A percentile compares a stretch with the other conserved stretches of the same genome.
Evolutionary conservation across 2,329 filamentous ascomycete genomes (phyloP).

Genomic region (Botrytis tulipae): DNA sequence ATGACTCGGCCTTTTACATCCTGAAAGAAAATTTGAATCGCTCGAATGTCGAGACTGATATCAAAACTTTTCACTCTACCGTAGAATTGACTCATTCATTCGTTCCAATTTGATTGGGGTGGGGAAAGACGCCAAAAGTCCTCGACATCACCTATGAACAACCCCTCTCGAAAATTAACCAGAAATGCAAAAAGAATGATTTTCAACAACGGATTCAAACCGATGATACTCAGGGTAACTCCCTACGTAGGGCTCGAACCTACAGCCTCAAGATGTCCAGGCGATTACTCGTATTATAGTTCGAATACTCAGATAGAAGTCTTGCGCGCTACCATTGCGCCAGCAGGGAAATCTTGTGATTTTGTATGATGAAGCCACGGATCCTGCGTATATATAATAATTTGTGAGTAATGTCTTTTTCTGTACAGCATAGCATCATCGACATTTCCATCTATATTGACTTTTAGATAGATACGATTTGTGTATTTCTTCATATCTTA

Average conservation of each 20-base stretch:
- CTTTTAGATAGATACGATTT: not conserved
- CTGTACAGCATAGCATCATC: not conserved
- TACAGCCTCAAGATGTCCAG: not conserved
- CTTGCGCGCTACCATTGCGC: constrained; percentile 18
- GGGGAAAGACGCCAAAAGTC: not conserved
- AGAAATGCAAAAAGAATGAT: not conserved
- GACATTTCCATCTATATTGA: not conserved
- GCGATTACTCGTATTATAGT: no score
- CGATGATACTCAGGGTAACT: constrained; percentile 13
- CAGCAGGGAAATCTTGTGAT: constrained; percentile 12
- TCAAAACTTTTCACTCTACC: not conserved
- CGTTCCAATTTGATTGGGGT: not conserved
- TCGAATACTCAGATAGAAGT: no score
- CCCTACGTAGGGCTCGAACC: constrained; percentile 10
- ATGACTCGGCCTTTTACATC: not conserved
- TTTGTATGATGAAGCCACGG: rapidly evolving
- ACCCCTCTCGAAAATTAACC: not conserved
- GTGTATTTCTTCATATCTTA: not conserved
- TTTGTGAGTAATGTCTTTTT: rapidly evolving
- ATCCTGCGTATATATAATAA: rapidly evolving
- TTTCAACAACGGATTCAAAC: not conserved
- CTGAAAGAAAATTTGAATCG: not conserved
- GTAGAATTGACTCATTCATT: not conserved
- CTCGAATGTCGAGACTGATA: no score
- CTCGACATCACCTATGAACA: not conserved